phyloP scores from a whole-genome alignment of 441 rosid species.

The Populus hybrid region DNA sequence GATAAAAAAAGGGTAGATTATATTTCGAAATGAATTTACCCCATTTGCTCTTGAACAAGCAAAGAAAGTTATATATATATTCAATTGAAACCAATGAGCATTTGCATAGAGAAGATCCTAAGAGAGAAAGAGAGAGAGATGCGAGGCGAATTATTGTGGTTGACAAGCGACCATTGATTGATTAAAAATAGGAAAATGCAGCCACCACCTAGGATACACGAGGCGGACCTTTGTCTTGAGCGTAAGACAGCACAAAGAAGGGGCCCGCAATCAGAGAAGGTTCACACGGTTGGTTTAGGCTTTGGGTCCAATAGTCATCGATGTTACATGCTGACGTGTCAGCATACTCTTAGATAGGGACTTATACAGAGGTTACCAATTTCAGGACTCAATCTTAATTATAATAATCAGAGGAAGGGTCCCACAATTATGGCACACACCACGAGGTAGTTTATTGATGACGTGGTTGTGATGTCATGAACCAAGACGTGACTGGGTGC shows the following conservation, averaged over 20 bases:
- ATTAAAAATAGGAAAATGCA: not conserved
- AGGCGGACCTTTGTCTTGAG: not conserved
- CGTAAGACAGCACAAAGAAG: not conserved
- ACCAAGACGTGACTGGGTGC: not conserved
- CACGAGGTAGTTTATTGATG: not conserved
- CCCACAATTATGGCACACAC: not conserved
- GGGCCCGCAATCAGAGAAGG: not conserved
- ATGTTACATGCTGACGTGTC: not conserved
- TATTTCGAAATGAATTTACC: no score
- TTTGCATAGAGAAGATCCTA: not conserved
- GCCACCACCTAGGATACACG: not conserved
- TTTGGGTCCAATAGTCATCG: not conserved
- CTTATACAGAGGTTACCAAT: not conserved
- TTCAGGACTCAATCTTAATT: not conserved
- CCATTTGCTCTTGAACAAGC: no score
- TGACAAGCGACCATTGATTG: not conserved
- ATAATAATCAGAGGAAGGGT: not conserved
- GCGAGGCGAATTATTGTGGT: not conserved
- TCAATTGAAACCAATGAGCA: not conserved
- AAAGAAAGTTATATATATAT: no score
- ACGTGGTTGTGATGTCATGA: not conserved
- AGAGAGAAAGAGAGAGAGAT: not conserved
- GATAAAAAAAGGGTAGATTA: no score
- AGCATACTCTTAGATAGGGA: no score
- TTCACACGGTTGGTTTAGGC: not conserved